Evolutionary conservation across 139 green algal genomes (phyloP).

Genomic region (Chlamydomonas incerta): DNA sequence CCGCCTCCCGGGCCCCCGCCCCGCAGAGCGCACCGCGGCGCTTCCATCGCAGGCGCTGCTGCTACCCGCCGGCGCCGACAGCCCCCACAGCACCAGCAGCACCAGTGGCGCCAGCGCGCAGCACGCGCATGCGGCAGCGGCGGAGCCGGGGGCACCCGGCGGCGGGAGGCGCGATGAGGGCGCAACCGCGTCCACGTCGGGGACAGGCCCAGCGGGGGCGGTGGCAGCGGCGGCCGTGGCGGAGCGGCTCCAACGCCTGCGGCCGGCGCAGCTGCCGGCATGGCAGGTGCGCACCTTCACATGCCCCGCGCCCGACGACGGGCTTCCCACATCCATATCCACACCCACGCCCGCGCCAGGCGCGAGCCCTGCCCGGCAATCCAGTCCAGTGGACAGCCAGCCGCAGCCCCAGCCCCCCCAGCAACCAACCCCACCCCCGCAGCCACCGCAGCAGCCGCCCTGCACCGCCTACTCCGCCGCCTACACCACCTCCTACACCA

Average conservation of each 20-base stretch:
- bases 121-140: no score
- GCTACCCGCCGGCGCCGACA: neutral
- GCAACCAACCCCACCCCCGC: neutral
- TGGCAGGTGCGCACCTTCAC: neutral
- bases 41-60: neutral
- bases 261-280: neutral
- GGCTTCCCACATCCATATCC: no score
- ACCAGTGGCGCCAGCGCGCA: neutral
- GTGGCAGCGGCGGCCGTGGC: neutral
- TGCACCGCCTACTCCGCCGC: neutral
- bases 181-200: no score
- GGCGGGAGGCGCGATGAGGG: no score
- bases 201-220: no score
- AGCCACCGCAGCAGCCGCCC: neutral
- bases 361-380: no score
- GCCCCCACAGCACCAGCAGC: neutral
- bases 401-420: neutral
- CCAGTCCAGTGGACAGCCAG: no score
- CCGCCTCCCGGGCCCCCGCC: no score
- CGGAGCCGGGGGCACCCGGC: no score
- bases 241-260: neutral
- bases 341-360: neutral
- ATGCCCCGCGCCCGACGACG: no score
- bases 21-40: neutral
- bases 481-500: neutral